Base-by-base conservation (phyloP, 2,329 filamentous ascomycete species). In the Rhexocercosporidium sp. region DNA sequence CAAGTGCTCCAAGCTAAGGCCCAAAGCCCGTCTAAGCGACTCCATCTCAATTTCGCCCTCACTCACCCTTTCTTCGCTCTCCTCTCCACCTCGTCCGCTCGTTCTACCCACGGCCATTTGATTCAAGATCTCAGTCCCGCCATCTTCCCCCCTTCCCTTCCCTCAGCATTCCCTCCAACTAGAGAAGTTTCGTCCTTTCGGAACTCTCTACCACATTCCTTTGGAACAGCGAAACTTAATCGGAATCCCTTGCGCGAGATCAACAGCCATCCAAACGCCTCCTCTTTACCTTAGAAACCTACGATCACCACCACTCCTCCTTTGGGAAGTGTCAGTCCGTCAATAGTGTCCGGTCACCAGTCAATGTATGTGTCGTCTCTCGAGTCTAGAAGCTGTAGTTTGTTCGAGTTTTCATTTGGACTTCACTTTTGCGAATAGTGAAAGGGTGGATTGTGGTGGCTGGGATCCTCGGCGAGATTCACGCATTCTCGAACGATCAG, bases 191-290 rank as follows among this genome's bases (percentile, higher is more conserved):
- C 75, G 41, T 25, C n/a, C 7, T 47, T 49, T 34, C 59, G 59
- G 20, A 49, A 34, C 60, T 75, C 76, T 78, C 76, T 74, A 75
- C 72, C 76, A 78, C 76, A 77, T 75, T 78, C 76, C 69, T 78
- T 78, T 78, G 75, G 76, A 78, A 77, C 70, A 72, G 72, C 73
- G 69, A 37, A n/a, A 59, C 53, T 59, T 64, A 34, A 47, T 49
- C 62, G 16, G 56, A 47, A 22, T 49, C 44, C 44, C 54, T 29
- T 27, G 54, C 51, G 51, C 37, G 47, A 37, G 39, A 51, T 49
- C 51, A 64, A 47, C 39, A 51, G 22, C 34, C 27, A 22, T 9
- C 46, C 59, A 22, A 25, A 29, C 34, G 34, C 20, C 31, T 29
- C 39, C 46, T 31, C 49, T 22, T 29, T 22, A 44, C 31, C 29